Evolutionary conservation across 768 basidiomycete species (phyloP).

Genomic region (Pisolithus orientalis): DNA sequence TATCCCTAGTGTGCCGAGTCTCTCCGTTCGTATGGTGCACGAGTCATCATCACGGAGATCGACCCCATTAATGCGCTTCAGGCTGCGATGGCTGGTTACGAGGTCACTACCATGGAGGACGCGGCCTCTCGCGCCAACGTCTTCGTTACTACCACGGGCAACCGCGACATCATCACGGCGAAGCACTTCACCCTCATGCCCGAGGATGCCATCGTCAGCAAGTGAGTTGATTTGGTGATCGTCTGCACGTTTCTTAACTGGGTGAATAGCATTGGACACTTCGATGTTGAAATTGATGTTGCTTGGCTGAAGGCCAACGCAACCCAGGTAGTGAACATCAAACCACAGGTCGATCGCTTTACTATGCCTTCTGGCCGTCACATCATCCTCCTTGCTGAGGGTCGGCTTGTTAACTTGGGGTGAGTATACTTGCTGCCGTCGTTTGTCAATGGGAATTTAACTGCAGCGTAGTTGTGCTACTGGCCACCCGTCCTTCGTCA

Average conservation of each 20-base stretch:
- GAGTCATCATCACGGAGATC: constrained; percentile 95
- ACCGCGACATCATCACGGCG: constrained; percentile 93
- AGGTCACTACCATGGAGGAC: constrained; percentile 98
- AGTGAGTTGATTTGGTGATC: constrained; percentile 48
- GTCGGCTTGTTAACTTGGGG: constrained; percentile 98
- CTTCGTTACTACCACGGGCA: constrained; percentile 98
- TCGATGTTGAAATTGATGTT: constrained; percentile 91
- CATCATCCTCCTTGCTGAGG: constrained; percentile 95
- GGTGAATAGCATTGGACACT: constrained; percentile 67
- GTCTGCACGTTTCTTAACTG: constrained; percentile 6
- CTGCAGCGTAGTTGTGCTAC: constrained; percentile 70
- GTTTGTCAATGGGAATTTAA: constrained; percentile 5
- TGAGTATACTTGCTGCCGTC: constrained; percentile 26
- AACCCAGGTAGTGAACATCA: constrained; percentile 77
- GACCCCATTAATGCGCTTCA: constrained; percentile 99
- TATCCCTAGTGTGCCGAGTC: constrained; percentile 87
- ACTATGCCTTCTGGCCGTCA: constrained; percentile 91
- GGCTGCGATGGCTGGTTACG: constrained; percentile 99
- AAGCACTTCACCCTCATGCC: constrained; percentile 93
- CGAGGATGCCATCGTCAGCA: constrained; percentile 98
- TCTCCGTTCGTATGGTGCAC: constrained; percentile 93
- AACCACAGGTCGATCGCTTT: constrained; percentile 98
- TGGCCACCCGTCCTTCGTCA: constrained; percentile 98
- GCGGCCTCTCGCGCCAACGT: constrained; percentile 84
- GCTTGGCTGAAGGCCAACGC: constrained; percentile 98